phyloP scores from a whole-genome alignment of 768 basidiomycete species.

The Hysterangium stoloniferum region DNA sequence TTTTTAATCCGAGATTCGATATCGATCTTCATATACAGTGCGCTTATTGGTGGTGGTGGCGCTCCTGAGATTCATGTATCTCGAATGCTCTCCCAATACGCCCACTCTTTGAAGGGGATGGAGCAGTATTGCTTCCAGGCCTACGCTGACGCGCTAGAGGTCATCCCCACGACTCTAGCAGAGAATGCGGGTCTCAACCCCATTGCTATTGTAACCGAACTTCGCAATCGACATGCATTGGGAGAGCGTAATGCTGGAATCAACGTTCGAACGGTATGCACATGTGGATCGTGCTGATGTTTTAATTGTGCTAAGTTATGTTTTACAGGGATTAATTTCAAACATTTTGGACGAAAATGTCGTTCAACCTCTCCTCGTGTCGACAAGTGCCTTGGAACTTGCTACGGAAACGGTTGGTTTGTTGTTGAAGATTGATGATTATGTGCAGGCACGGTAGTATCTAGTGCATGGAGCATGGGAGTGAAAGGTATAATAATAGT shows the following conservation, averaged over 20 bases:
- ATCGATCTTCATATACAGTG: conserved; percentile 35
- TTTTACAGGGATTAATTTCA: conserved; percentile 78
- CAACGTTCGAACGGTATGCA: conserved; percentile 87
- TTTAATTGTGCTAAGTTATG: background rate
- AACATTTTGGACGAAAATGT: conserved; percentile 98
- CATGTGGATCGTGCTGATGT: background rate
- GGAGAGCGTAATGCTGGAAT: conserved; percentile 95
- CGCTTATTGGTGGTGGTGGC: conserved; percentile 92
- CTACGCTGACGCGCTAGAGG: conserved; percentile 94
- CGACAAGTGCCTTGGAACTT: conserved; percentile 91
- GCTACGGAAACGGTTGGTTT: conserved; percentile 97
- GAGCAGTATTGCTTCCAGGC: conserved; percentile 99
- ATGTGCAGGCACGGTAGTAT: conserved; percentile 14
- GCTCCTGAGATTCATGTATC: conserved; percentile 98
- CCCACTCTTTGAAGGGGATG: conserved; percentile 93
- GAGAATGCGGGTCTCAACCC: conserved; percentile 99
- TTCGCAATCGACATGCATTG: conserved; percentile 92
- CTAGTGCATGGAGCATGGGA: too few relatives aligned
- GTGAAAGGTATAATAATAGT: conserved; percentile 1
- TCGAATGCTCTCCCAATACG: conserved; percentile 79
- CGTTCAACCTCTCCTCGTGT: conserved; percentile 90
- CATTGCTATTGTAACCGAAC: conserved; percentile 95
- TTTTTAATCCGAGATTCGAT: background rate
- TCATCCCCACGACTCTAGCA: conserved; percentile 94
- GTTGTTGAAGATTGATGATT: conserved; percentile 92